Evolutionary conservation across 1,284 basidiomycete species (phyloP), one percentile per base, ranked within the genome.

Genomic region (Neotropicomus parvogracilis): DNA sequence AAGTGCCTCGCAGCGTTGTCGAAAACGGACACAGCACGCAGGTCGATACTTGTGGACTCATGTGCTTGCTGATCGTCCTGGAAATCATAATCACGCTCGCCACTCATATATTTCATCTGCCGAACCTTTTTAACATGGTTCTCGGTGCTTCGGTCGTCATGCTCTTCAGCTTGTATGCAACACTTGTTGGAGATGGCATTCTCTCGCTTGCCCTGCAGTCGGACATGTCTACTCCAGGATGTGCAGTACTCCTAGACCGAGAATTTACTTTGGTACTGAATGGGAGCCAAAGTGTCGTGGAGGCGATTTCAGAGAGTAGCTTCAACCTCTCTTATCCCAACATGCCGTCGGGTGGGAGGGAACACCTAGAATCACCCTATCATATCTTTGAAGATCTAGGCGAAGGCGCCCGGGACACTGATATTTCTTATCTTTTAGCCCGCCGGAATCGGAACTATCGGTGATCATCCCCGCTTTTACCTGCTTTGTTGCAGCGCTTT

Each of bases 251-350:
- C 19, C 20, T 48, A 13, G 40, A 50, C 16, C 27, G 36, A 21
- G 31, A 43, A 10, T 34, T 34, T n/a, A 33, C 19, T 9, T 17
- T 42, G 6, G 9, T 49, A n/a, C 13, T 41, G 28, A 28, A 11
- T 0, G 46, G 46, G 19, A n/a, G 11, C 12, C 24, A 42, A n/a
- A 48, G 19, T 1, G 10, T 19, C 0, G 26, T 42, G 16, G 45
- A 42, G n/a, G 39, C 45, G 21, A 34, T 50, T 13, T 7, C 24
- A 6, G 44, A 48, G 14, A 32, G 33, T 20, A 10, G 24, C 5
- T 50, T 50, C 33, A 20, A 21, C n/a, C 29, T 37, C 6, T 47
- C 44, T 24, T 32, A 24, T 24, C 24, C 24, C n/a, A n/a, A n/a
- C n/a, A n/a, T 24, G 24, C 24, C 24, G 4, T 8, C 24, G 8